A percentile compares a stretch with the other conserved stretches of the same genome.
phyloP scores from a whole-genome alignment of 2,329 filamentous ascomycete species.

The Fusarium marasasianum region DNA sequence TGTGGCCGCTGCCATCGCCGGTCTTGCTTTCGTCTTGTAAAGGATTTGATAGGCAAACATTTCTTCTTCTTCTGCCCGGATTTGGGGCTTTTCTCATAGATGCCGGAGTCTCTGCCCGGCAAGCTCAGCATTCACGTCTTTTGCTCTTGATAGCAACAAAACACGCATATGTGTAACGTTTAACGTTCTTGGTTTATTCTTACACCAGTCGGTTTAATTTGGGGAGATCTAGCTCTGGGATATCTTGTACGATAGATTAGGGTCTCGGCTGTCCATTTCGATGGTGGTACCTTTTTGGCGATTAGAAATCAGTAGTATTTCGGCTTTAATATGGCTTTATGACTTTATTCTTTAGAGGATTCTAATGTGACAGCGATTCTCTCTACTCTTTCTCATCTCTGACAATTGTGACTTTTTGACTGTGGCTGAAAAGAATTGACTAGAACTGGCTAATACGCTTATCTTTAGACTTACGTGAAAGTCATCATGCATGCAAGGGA shows the following conservation, averaged over 20 bases:
- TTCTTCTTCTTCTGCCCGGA: neutral
- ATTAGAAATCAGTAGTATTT: constrained; percentile 37
- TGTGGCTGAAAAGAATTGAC: neutral
- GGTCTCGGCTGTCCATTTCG: constrained; percentile 16
- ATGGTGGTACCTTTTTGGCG: constrained; percentile 35
- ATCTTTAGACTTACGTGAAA: neutral
- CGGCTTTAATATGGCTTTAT: constrained; percentile 37
- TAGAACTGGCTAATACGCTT: neutral
- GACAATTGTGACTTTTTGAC: neutral
- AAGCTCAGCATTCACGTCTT: constrained; percentile 15
- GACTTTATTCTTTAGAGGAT: neutral
- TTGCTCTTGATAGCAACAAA: constrained; percentile 5
- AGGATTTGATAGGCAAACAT: neutral
- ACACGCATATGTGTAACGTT: constrained; percentile 29
- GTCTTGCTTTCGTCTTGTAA: constrained; percentile 42
- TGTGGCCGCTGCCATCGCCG: constrained; percentile 38
- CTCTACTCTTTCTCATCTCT: neutral
- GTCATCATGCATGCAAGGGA: neutral
- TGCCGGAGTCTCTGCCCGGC: neutral
- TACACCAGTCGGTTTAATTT: constrained; percentile 26
- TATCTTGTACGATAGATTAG: constrained; percentile 23
- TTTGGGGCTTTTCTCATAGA: constrained; percentile 1
- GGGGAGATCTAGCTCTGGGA: constrained; percentile 16
- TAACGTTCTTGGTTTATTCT: constrained; percentile 40
- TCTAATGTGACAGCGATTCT: neutral